Conservation (phyloP, 306 rosid genomes). For the Vachellia pachyceras region DNA sequence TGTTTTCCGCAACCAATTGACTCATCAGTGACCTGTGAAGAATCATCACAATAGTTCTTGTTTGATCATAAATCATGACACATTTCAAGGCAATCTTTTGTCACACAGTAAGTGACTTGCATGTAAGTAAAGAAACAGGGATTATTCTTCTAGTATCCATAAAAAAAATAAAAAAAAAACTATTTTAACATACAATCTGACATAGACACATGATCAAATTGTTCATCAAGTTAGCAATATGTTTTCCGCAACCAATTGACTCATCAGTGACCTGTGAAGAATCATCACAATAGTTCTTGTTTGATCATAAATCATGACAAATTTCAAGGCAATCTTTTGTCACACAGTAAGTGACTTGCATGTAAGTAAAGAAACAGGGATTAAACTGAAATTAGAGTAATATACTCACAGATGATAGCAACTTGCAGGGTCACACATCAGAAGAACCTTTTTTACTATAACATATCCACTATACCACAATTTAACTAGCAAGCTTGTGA, state of each 20-base stretch:
- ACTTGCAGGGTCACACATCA: not conserved
- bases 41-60: conserved; percentile 1
- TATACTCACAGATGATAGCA: not conserved
- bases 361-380: not conserved
- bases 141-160: not conserved
- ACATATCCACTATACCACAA: not conserved
- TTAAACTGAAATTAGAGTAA: not conserved
- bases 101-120: conserved; percentile 8
- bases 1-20: not conserved
- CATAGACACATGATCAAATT: conserved; percentile 8
- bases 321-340: conserved; percentile 9
- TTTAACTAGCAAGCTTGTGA: not conserved
- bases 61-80: conserved; percentile 18
- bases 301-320: conserved; percentile 19
- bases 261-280: not conserved
- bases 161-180: not conserved
- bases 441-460: not conserved
- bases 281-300: conserved; percentile 3
- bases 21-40: not conserved
- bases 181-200: not conserved
- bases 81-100: conserved; percentile 10
- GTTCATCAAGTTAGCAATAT: conserved; percentile 1
- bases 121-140: not conserved
- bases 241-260: not conserved
- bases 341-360: conserved; percentile 5